phyloP scores from a whole-genome alignment of 2,329 filamentous ascomycete genomes.

The Ophiobolus disseminans region DNA sequence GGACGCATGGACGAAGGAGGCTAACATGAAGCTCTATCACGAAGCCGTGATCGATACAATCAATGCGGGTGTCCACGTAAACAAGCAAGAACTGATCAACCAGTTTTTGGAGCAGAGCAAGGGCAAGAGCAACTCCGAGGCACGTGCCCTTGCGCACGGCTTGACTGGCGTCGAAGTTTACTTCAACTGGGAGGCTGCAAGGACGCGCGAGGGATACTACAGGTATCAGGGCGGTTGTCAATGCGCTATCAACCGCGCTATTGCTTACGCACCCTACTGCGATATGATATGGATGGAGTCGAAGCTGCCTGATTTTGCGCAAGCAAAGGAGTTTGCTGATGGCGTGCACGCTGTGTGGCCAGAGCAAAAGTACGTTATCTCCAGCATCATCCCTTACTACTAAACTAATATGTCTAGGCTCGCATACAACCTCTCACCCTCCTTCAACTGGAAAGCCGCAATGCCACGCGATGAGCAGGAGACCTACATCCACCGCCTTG shows the following conservation, averaged over 20 bases:
- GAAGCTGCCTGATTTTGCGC: conserved; percentile 88
- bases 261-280: conserved; percentile 90
- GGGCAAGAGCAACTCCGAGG: conserved; percentile 86
- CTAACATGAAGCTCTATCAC: conserved; percentile 85
- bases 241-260: conserved; percentile 86
- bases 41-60: conserved; percentile 88
- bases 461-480: conserved; percentile 93
- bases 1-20: conserved; percentile 82
- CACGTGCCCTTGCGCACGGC: conserved; percentile 77
- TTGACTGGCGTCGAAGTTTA: conserved; percentile 81
- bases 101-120: conserved; percentile 72
- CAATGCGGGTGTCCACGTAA: conserved; percentile 68
- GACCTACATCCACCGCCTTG: conserved; percentile 94
- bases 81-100: conserved; percentile 72
- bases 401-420: conserved; percentile 64
- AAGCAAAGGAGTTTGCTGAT: conserved; percentile 90
- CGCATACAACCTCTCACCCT: conserved; percentile 96
- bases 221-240: conserved; percentile 89
- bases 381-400: not conserved
- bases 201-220: conserved; percentile 95
- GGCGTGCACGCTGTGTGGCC: conserved; percentile 95
- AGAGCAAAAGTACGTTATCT: conserved; percentile 81
- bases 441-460: conserved; percentile 99
- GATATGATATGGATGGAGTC: conserved; percentile 99
- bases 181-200: conserved; percentile 95